A percentile compares a stretch with the other conserved stretches of the same genome.
These are phyloP conservation scores for Magnusiomyces sp. DNA, from an alignment of 1,139 yeast genomes.

Conservation along the genomic window DNA sequence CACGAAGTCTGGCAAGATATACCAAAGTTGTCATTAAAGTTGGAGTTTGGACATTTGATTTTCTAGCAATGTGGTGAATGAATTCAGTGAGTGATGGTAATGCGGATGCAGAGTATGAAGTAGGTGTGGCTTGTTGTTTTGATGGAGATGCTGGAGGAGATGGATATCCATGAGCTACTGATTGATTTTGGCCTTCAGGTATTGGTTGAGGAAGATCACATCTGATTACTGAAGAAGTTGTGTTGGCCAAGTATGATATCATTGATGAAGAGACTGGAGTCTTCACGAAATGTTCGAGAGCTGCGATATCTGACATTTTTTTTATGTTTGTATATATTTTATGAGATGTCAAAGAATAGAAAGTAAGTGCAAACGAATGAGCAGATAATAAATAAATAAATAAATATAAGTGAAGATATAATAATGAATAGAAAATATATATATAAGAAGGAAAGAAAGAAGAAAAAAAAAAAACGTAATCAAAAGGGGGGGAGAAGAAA, in stretches of 20 bases:
- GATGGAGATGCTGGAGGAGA: constrained; percentile 19
- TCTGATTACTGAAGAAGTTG: constrained; percentile 72
- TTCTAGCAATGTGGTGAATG: constrained; percentile 60
- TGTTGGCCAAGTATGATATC: constrained; percentile 71
- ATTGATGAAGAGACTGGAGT: constrained; percentile 71
- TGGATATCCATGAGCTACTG: constrained; percentile 8
- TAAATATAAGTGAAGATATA: not conserved
- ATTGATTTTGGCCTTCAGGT: constrained; percentile 4
- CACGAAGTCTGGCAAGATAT: constrained; percentile 67
- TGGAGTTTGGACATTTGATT: constrained; percentile 90
- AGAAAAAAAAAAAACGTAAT: not conserved
- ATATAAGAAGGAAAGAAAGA: not conserved
- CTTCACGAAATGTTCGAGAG: constrained; percentile 64
- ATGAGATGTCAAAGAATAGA: not conserved
- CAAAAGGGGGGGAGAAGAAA: not conserved
- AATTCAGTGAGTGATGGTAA: constrained; percentile 48
- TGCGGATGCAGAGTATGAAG: constrained; percentile 1
- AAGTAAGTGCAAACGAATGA: not conserved
- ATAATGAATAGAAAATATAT: not conserved
- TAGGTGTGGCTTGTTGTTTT: constrained; percentile 7
- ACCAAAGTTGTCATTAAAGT: constrained; percentile 89
- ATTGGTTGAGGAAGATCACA: constrained; percentile 30
- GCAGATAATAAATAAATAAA: not conserved
- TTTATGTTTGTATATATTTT: not conserved
- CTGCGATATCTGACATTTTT: constrained; percentile 45